Evolutionary conservation across 1,284 basidiomycete genomes (phyloP), one percentile per base, ranked within the genome.

Genomic region (Apiotrichum laibachii): DNA sequence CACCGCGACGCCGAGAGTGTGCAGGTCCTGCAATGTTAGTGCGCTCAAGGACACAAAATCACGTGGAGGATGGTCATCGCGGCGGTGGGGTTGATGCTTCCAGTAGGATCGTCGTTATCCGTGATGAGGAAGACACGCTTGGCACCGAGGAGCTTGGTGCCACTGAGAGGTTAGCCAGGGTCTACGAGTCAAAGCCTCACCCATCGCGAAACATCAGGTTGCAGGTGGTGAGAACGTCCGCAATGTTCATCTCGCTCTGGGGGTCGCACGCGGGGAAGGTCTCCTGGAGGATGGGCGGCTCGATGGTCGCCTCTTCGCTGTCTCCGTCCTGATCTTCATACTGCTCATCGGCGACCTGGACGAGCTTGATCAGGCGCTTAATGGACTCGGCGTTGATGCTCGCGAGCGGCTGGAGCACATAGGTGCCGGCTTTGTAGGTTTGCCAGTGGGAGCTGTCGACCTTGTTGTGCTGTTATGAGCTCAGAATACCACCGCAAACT

Each of bases 111-210:
- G 70, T 97, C 95, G 63, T 93, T 86, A 72, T 98, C 88, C 0
- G 95, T 98, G 50, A 99, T 88, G 52, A 93, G 82, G 72, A 98
- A 97, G 1, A 98, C 84, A 11, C 94, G 86, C 72, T 95, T 94
- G 37, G 88, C 86, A 1, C 92, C 91, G 0, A 87, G 88, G 68
- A 80, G 50, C 59, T 72, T 74, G 86, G 89, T 55, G 84, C 90
- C 76, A 16, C 91, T 92, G 64, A 45, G 44, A 46, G 26, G 26
- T 31, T 67, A 49, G 67, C 63, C 47, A 55, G 2, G 21, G 26
- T 26, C 48, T 5, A n/a, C 22, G 16, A 8, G 5, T 8, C 37
- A 21, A 1, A 3, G 7, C 75, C 82, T 69, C 63, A 93, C 92
- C 88, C 86, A 69, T 92, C 89, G 21, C 90, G 86, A 55, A 95